Percentiles rank a stretch among this genome's conserved stretches.
These are phyloP conservation scores for Cordyceps cicadae DNA, from an alignment of 2,329 filamentous ascomycete species.

Conservation along the genomic window DNA sequence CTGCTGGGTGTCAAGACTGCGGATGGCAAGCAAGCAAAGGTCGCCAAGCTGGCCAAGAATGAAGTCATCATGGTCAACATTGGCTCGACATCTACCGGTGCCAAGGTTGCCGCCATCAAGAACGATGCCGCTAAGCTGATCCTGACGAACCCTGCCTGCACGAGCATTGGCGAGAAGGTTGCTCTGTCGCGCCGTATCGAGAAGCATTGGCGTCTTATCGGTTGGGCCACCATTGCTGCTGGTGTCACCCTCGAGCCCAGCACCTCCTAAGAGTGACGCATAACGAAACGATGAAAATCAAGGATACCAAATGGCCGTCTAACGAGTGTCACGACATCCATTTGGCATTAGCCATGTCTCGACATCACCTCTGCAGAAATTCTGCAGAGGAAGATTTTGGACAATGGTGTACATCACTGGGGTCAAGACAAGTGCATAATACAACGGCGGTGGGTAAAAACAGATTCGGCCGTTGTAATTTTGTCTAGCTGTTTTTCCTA, in stretches of 20 bases:
- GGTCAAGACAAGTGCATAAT: conserved; percentile 2
- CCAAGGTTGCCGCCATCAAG: conserved; percentile 95
- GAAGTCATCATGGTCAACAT: conserved; percentile 99
- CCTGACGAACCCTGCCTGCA: conserved; percentile 89
- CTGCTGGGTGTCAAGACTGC: conserved; percentile 95
- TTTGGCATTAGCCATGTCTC: background rate
- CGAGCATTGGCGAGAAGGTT: conserved; percentile 96
- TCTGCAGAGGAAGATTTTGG: background rate
- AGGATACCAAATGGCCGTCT: background rate
- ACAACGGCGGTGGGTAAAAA: background rate
- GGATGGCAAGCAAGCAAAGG: conserved; percentile 98
- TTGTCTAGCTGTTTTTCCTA: conserved; percentile 3
- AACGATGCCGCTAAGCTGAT: conserved; percentile 94
- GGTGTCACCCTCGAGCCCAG: conserved; percentile 48
- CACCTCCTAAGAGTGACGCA: conserved; percentile 28
- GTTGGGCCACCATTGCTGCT: conserved; percentile 74
- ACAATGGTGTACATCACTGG: conserved; percentile 1
- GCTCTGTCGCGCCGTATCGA: conserved; percentile 93
- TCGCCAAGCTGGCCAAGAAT: conserved; percentile 95
- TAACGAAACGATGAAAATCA: background rate
- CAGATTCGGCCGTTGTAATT: background rate
- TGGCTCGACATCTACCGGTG: conserved; percentile 91
- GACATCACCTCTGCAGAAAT: background rate
- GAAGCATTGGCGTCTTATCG: conserved; percentile 96
- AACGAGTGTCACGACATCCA: background rate